phyloP scores from a whole-genome alignment of 805 yeast species.

The Ogataea zsoltii region DNA sequence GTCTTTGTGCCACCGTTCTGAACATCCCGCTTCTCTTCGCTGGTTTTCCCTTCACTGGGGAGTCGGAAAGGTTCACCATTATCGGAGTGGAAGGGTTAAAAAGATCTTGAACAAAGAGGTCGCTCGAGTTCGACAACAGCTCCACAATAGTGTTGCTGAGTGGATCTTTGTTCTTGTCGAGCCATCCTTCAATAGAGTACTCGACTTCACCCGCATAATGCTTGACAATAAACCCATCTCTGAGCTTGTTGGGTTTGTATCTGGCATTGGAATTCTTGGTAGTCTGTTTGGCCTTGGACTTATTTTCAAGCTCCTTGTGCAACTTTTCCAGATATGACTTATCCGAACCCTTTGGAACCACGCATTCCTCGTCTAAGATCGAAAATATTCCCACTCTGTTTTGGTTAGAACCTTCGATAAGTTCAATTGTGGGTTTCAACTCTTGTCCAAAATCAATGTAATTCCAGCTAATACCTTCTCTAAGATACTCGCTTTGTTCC shows the following conservation, averaged over 20 bases:
- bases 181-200: conserved; percentile 88
- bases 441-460: conserved; percentile 95
- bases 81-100: conserved; percentile 39
- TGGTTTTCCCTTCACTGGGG: conserved; percentile 32
- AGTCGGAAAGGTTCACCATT: conserved; percentile 29
- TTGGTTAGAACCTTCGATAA: conserved; percentile 69
- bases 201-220: conserved; percentile 99
- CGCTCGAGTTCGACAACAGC: conserved; percentile 58
- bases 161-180: conserved; percentile 93
- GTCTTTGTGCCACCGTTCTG: conserved; percentile 84
- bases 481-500: conserved; percentile 59
- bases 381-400: conserved; percentile 76
- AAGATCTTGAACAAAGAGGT: conserved; percentile 54
- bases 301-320: conserved; percentile 59
- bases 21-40: conserved; percentile 40
- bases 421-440: conserved; percentile 88
- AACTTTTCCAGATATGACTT: conserved; percentile 79
- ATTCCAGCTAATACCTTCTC: conserved; percentile 62
- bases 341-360: conserved; percentile 89
- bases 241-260: conserved; percentile 71
- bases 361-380: conserved; percentile 90
- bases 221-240: conserved; percentile 76
- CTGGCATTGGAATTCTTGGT: conserved; percentile 33
- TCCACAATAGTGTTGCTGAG: conserved; percentile 71
- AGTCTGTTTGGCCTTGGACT: conserved; percentile 20